These are phyloP conservation scores for Colletotrichum agaves DNA, from an alignment of 2,329 filamentous ascomycete genomes.

Conservation along the genomic window DNA sequence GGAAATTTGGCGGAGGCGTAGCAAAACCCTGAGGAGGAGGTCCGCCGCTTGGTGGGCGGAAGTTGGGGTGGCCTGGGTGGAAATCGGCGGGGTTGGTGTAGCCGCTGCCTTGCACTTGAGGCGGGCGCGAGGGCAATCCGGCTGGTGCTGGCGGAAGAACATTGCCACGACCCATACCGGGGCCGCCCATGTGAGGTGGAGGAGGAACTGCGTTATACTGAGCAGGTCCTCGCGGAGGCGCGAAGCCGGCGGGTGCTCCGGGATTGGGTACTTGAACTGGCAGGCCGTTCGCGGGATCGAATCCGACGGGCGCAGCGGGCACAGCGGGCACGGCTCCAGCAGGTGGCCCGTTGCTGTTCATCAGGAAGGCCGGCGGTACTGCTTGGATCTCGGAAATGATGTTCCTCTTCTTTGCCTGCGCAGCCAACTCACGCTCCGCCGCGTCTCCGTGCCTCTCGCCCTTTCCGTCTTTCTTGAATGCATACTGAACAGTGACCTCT, in stretches of 20 bases:
- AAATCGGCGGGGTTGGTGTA: slow-evolving; percentile 61
- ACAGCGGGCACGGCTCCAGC: slow-evolving; percentile 39
- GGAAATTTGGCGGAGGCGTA: slow-evolving; percentile 53
- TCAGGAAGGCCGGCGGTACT: slow-evolving; percentile 78
- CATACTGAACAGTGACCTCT: slow-evolving; percentile 95
- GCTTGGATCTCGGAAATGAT: slow-evolving; percentile 84
- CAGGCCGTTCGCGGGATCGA: slow-evolving; percentile 48
- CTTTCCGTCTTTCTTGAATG: slow-evolving; percentile 99
- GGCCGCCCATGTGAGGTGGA: slow-evolving; percentile 27
- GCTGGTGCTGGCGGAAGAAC: slow-evolving; percentile 60
- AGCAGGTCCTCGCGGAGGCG: slow-evolving; percentile 49
- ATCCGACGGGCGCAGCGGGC: slow-evolving; percentile 44
- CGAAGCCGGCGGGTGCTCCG: slow-evolving; percentile 50
- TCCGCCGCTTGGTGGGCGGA: slow-evolving; percentile 49
- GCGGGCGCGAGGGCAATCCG: slow-evolving; percentile 62
- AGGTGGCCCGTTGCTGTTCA: slow-evolving; percentile 46
- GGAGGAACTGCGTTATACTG: slow-evolving; percentile 44
- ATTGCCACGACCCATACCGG: slow-evolving; percentile 41
- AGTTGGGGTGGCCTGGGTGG: slow-evolving; percentile 50
- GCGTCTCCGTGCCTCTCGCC: slow-evolving; percentile 95
- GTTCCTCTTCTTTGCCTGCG: slow-evolving; percentile 93
- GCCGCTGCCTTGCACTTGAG: slow-evolving; percentile 55
- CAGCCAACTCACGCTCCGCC: slow-evolving; percentile 90
- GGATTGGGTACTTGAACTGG: slow-evolving; percentile 37
- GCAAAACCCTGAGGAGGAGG: slow-evolving; percentile 53